These are phyloP conservation scores for Flaveria bidentis DNA, from an alignment of 129 eudicot genomes.

Conservation along the genomic window DNA sequence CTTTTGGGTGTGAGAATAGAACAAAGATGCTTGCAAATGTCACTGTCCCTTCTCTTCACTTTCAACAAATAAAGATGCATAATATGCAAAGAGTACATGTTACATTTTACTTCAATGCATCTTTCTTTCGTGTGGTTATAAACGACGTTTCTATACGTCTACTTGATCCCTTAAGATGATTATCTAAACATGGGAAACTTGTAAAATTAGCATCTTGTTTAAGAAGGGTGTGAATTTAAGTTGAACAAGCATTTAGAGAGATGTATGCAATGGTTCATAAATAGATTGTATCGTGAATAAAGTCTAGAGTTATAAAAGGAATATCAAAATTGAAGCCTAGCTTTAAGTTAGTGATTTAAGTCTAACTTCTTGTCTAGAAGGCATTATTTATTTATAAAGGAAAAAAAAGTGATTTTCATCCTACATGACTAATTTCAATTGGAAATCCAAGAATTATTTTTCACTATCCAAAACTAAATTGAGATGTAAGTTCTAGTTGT, in stretches of 20 bases:
- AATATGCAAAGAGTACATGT: slow-evolving; percentile 26
- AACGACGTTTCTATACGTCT: not conserved
- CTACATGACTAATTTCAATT: too few species aligned
- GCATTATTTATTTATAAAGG: not conserved
- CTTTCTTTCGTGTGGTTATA: not conserved
- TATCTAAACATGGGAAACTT: not conserved
- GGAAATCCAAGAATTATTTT: not conserved
- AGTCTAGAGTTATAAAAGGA: too few species aligned
- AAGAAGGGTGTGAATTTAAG: not conserved
- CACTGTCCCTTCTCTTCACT: slow-evolving; percentile 28
- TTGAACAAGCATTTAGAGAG: not conserved
- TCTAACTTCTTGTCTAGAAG: too few species aligned
- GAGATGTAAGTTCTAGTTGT: not conserved
- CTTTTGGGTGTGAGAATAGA: slow-evolving; percentile 39
- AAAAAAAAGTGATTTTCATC: too few species aligned
- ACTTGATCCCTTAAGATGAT: not conserved
- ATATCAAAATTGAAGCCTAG: too few species aligned
- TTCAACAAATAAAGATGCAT: slow-evolving; percentile 30
- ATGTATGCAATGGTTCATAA: not conserved
- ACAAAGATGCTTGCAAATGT: slow-evolving; percentile 35
- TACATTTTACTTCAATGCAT: slow-evolving; percentile 9
- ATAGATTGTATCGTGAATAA: not conserved
- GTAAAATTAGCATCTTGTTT: not conserved
- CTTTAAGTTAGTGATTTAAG: too few species aligned
- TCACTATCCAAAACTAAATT: not conserved